Evolutionary conservation across 1,284 basidiomycete genomes (phyloP), one percentile per base, ranked within the genome.

Genomic region (Austroboletus novae-zelandiae): DNA sequence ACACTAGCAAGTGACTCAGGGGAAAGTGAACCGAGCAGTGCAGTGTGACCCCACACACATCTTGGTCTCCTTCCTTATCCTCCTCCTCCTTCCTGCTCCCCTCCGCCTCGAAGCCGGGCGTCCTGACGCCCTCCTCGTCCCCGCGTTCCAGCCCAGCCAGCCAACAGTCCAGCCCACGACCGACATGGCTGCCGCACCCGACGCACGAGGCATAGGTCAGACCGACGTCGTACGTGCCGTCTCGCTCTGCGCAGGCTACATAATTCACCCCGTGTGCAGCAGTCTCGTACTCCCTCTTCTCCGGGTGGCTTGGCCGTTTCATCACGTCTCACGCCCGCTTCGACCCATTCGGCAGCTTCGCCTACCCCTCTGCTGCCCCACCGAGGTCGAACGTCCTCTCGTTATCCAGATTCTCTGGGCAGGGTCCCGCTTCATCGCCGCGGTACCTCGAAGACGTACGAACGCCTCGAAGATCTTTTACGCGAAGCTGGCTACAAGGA

Each of bases 401-500:
- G 78, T n/a, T 86, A 86, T 59, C 80, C 80, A 4, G 73, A 77
- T 32, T 60, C 68, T 17, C 75, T 86, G 9, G 61, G 77, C 9
- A 80, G 83, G 37, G 81, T 88, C 8, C 87, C 86, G 0, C 71
- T 89, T 10, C 88, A 89, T 60, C 76, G 84, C 27, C 74, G 86
- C 48, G 88, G 87, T 3, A 89, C 78, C n/a, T 88, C 87, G 2
- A 79, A 78, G 53, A 87, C 83, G 11, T 91, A 90, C 58, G 88
- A 91, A 55, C 78, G 83, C 5, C 76, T 94, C 27, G 91, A 92
- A 59, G 88, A 93, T 68, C 75, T 94, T 15, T 74, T 94, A 20
- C 76, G 81, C 47, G 87, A 92, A 64, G 90, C 90, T 0, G 91
- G 91, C 4, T 94, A 93, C 75, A 92, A 91, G 67, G 91, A 94